Conservation (phyloP, 129 eudicot species). For the Cynara cardunculus region DNA sequence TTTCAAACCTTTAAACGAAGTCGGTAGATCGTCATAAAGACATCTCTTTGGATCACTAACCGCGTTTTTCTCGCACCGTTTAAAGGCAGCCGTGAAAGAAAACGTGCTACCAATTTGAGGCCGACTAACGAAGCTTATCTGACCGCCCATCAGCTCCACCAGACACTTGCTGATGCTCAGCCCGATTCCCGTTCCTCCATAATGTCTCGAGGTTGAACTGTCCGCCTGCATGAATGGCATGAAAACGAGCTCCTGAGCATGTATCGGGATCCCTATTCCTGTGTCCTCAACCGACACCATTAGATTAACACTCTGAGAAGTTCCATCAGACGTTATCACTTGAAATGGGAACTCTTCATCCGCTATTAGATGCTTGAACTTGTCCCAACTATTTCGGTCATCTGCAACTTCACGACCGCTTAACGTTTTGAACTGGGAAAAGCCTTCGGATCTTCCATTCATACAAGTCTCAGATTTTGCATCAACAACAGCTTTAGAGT, state of each 20-base stretch:
- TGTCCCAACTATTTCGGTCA: slow-evolving; percentile 62
- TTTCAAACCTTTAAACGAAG: slow-evolving; percentile 54
- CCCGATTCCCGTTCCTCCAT: slow-evolving; percentile 91
- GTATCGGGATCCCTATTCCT: slow-evolving; percentile 78
- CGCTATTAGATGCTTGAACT: slow-evolving; percentile 43
- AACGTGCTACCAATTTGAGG: slow-evolving; percentile 80
- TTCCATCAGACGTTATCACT: slow-evolving; percentile 23
- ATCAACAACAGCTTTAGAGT: slow-evolving; percentile 41
- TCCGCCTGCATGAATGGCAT: slow-evolving; percentile 91
- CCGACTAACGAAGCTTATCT: slow-evolving; percentile 59
- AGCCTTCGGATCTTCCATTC: slow-evolving; percentile 45
- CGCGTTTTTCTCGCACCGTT: slow-evolving; percentile 37
- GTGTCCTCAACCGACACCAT: slow-evolving; percentile 84
- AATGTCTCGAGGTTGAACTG: slow-evolving; percentile 78
- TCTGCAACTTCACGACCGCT: slow-evolving; percentile 81
- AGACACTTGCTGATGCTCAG: slow-evolving; percentile 82
- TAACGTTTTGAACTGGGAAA: slow-evolving; percentile 48
- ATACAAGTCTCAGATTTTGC: slow-evolving; percentile 38
- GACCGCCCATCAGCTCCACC: slow-evolving; percentile 84
- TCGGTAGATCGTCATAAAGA: slow-evolving; percentile 43
- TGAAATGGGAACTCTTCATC: slow-evolving; percentile 44
- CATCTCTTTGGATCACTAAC: slow-evolving; percentile 35
- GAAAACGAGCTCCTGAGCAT: slow-evolving; percentile 67
- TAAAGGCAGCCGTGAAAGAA: slow-evolving; percentile 58
- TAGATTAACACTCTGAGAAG: slow-evolving; percentile 41